Percentiles rank a stretch among this genome's conserved stretches.
Evolutionary conservation across 1,284 basidiomycete species (phyloP).

Genomic region (Moesziomyces globuligerus): DNA sequence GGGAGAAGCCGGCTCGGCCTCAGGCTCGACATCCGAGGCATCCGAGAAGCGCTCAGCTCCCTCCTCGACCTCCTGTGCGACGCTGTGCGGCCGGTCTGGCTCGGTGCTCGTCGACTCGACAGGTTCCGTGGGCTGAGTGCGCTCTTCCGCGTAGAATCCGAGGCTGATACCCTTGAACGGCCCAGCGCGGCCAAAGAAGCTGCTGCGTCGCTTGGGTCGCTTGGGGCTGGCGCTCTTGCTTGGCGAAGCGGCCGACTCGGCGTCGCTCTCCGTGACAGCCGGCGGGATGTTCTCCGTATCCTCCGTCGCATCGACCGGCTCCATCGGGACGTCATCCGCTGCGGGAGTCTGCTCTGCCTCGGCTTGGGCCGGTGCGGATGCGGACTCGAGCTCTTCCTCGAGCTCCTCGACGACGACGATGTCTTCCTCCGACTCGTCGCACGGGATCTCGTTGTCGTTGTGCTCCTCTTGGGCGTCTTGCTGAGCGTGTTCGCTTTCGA

Average conservation of each 20-base stretch:
- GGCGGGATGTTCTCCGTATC: slow-evolving; percentile 20
- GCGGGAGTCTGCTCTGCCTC: neutral
- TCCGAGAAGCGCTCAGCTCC: slow-evolving; percentile 16
- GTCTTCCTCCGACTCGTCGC: slow-evolving; percentile 27
- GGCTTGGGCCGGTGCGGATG: neutral
- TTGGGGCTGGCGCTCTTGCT: slow-evolving; percentile 40
- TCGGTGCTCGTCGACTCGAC: neutral
- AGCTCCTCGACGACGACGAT: slow-evolving; percentile 42
- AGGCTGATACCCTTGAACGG: slow-evolving; percentile 44
- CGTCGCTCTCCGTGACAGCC: slow-evolving; percentile 2
- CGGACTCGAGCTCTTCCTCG: slow-evolving; percentile 13
- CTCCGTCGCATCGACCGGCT: neutral
- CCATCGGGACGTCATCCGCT: neutral
- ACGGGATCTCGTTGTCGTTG: slow-evolving; percentile 2
- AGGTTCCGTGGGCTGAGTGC: neutral
- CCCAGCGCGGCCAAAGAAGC: slow-evolving; percentile 51
- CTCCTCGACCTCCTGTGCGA: slow-evolving; percentile 5
- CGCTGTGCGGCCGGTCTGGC: too few relatives aligned
- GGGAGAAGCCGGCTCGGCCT: slow-evolving; percentile 4
- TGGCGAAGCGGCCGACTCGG: slow-evolving; percentile 11
- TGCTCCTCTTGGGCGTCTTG: slow-evolving; percentile 1
- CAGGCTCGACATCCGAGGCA: slow-evolving; percentile 21
- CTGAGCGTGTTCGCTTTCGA: neutral
- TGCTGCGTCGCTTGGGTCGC: slow-evolving; percentile 47
- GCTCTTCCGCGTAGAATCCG: slow-evolving; percentile 53